A percentile compares a stretch with the other conserved stretches of the same genome.
These are phyloP conservation scores for Fusarium sp. DNA, from an alignment of 2,329 filamentous ascomycete genomes.

Conservation along the genomic window DNA sequence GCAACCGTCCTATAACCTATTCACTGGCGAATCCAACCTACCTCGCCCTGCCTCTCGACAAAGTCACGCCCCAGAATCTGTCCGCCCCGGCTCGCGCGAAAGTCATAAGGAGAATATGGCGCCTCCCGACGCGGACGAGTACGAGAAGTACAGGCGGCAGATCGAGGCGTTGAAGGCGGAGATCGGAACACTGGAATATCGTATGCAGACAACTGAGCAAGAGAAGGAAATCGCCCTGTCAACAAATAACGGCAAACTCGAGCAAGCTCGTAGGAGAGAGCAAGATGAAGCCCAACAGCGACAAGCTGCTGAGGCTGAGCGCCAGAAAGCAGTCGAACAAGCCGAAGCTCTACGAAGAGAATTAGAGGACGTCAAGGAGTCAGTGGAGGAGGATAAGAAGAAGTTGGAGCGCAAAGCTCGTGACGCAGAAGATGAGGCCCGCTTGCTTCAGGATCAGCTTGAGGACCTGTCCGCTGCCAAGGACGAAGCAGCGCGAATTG, in stretches of 20 bases:
- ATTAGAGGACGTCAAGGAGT: constrained; percentile 62
- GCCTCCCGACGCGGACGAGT: constrained; percentile 67
- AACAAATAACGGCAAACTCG: constrained; percentile 84
- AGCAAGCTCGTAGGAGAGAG: constrained; percentile 82
- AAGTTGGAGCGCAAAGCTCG: constrained; percentile 76
- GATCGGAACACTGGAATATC: constrained; percentile 87
- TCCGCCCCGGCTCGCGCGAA: constrained; percentile 63
- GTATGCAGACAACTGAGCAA: constrained; percentile 86
- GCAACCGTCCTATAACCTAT: constrained; percentile 69
- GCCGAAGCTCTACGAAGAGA: constrained; percentile 63
- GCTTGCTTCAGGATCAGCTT: constrained; percentile 80
- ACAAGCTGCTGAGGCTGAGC: constrained; percentile 68
- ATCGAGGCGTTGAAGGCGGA: constrained; percentile 89
- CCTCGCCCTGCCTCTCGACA: constrained; percentile 56
- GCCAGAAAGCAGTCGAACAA: constrained; percentile 61
- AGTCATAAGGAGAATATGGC: constrained; percentile 70
- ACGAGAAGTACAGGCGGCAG: constrained; percentile 66
- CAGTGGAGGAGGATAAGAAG: constrained; percentile 66
- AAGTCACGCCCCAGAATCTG: constrained; percentile 54
- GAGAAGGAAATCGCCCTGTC: constrained; percentile 84
- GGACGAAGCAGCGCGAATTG: constrained; percentile 75
- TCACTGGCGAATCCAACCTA: constrained; percentile 62
- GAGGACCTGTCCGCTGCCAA: constrained; percentile 74
- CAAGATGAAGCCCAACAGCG: constrained; percentile 83
- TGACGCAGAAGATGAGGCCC: constrained; percentile 78